A percentile compares a stretch with the other conserved stretches of the same genome.
Conservation (phyloP, 2,329 filamentous ascomycete species). For the Diaporthe sp. region DNA sequence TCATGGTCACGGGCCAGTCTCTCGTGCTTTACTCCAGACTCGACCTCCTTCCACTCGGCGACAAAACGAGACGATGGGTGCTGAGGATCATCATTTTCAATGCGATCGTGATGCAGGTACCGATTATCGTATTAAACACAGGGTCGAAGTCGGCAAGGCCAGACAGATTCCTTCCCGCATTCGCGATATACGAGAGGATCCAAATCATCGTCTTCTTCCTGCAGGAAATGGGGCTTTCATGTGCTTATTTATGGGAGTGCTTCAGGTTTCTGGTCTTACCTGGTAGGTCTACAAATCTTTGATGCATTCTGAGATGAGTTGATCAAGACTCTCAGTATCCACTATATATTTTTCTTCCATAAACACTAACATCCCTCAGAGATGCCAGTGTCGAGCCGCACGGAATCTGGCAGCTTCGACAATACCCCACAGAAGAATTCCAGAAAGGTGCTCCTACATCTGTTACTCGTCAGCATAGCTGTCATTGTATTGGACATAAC, state of each 20-base stretch:
- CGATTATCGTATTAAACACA: not conserved
- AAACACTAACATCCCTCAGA: not conserved
- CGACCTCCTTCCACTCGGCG: not conserved
- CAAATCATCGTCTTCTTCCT: slow-evolving; percentile 8
- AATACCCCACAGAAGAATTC: not conserved
- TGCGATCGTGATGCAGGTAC: not conserved
- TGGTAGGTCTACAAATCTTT: not conserved
- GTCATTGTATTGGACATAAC: not conserved
- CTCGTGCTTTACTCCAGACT: slow-evolving; percentile 2
- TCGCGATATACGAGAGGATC: not conserved
- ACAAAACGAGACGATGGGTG: not conserved
- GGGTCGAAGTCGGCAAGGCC: not conserved
- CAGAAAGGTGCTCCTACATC: not conserved
- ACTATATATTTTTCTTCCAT: no score
- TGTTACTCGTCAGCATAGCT: not conserved
- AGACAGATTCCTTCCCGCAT: not conserved
- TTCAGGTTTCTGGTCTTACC: not conserved
- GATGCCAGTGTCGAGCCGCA: not conserved
- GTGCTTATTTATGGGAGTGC: slow-evolving; percentile 5
- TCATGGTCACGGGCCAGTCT: slow-evolving; percentile 1
- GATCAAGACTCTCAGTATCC: no score
- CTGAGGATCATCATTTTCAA: not conserved
- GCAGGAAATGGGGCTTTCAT: not conserved
- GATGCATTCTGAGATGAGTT: no score
- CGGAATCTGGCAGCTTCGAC: not conserved